Base-by-base conservation (phyloP, 2,329 filamentous ascomycete species). In the Curvularia hawaiiensis region DNA sequence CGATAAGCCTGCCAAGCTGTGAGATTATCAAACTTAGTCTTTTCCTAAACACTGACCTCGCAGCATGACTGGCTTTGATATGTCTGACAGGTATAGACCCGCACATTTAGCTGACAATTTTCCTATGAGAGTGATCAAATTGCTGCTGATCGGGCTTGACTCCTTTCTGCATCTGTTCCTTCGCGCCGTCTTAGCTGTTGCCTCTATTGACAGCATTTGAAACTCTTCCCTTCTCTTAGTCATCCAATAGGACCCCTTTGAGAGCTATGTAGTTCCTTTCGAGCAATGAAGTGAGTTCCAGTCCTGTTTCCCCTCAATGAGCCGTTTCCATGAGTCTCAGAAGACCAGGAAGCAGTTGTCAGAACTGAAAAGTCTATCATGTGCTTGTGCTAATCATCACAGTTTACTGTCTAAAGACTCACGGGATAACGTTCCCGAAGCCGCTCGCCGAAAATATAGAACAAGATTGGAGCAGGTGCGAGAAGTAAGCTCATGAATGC, bases 381-480 rank as follows among this genome's bases (percentile, higher is more conserved):
- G 18, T 38, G n/a, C 16, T 4, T n/a, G 16, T 7, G 28, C 9
- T 16, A 18, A 47, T 47, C 16, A 31, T 2, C 8, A 22, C 3
- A 22, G 8, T 43, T 20, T 1, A 30, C 9, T 20, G 6, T 45
- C 49, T 64, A 67, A 44, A 72, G 47, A n/a, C 68, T 53, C 2
- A 69, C 64, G 3, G 56, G 58, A 50, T 61, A 84, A 47, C 71
- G 76, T 60, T 82, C 77, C 50, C 83, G 72, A 22, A 84, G 71
- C 55, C 59, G 68, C 48, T 75, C 75, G 1, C 83, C 82, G 64
- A 77, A 83, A 4, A 74, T 72, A 57, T 77, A 84, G 61, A 84
- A 84, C 18, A 83, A 49, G 6, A 81, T 12, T 0, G 82, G 82
- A 46, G 80, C 80, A 44, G 82, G 82, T 6, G 80, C 79, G 45